Conservation (phyloP, 768 basidiomycete species). For the Dendrothele bispora region DNA sequence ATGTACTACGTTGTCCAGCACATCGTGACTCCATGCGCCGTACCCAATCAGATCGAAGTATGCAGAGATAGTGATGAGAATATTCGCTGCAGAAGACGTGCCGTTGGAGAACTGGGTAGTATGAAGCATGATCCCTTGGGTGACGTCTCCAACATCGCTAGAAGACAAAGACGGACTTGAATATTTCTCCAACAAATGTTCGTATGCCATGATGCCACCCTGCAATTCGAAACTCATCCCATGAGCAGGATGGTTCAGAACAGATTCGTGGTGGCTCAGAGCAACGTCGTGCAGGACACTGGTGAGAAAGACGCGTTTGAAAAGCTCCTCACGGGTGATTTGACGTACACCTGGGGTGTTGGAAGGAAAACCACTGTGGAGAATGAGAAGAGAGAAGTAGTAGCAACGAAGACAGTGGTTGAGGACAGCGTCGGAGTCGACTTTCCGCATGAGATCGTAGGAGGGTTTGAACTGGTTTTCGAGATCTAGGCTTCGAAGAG, state of each 20-base stretch:
- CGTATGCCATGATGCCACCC: slow-evolving; percentile 16
- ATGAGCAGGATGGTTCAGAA: slow-evolving; percentile 10
- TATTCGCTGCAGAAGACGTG: slow-evolving; percentile 14
- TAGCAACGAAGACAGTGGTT: slow-evolving; percentile 2
- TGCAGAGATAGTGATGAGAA: slow-evolving; percentile 13
- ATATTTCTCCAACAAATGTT: slow-evolving; percentile 10
- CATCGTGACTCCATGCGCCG: slow-evolving; percentile 8
- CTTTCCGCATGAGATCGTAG: neutral
- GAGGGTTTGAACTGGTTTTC: neutral
- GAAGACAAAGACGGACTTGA: too few relatives aligned
- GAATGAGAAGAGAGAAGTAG: slow-evolving; percentile 1
- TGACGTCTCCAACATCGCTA: slow-evolving; percentile 20
- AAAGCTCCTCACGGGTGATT: neutral
- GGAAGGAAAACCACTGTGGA: neutral
- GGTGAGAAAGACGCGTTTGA: slow-evolving; percentile 11
- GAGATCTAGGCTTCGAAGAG: neutral
- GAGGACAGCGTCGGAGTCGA: neutral
- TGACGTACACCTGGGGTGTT: neutral
- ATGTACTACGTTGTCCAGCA: slow-evolving; percentile 9
- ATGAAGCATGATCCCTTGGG: slow-evolving; percentile 21
- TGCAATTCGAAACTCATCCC: slow-evolving; percentile 17
- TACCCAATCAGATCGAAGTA: slow-evolving; percentile 17
- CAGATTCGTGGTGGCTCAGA: slow-evolving; percentile 4
- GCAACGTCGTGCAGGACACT: slow-evolving; percentile 16
- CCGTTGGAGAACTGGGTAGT: slow-evolving; percentile 11